Evolutionary conservation across 345 rosid species (phyloP).

Genomic region (Hirschfeldia incana): DNA sequence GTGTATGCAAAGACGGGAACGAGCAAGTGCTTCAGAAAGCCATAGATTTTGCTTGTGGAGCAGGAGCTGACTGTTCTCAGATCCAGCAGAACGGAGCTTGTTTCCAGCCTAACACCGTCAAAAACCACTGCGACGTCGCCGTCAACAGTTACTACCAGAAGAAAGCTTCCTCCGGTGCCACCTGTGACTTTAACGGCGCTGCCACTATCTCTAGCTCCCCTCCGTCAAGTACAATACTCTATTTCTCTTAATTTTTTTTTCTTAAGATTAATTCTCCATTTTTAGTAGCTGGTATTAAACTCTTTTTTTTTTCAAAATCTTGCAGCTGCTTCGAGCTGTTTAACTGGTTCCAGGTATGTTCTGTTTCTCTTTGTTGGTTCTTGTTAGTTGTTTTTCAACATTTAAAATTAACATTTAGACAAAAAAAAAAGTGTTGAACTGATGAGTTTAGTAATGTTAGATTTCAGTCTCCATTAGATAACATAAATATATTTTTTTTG

Average conservation of each 20-base stretch:
- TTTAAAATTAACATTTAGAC: too few species aligned
- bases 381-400: background rate
- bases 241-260: too few species aligned
- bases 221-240: slow-evolving; percentile 26
- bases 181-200: slow-evolving; percentile 44
- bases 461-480: background rate
- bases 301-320: background rate
- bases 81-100: slow-evolving; percentile 73
- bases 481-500: background rate
- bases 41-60: slow-evolving; percentile 91
- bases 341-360: slow-evolving; percentile 42
- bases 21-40: slow-evolving; percentile 63
- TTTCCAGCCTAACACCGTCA: slow-evolving; percentile 75
- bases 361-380: background rate
- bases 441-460: background rate
- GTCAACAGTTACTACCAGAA: slow-evolving; percentile 45
- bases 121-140: slow-evolving; percentile 43
- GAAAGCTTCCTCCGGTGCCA: slow-evolving; percentile 38
- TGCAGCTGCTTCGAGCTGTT: slow-evolving; percentile 38
- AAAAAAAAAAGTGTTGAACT: background rate
- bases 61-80: slow-evolving; percentile 65
- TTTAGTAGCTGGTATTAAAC: background rate
- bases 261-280: too few species aligned
- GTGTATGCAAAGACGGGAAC: slow-evolving; percentile 79
- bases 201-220: background rate